Evolutionary conservation across 805 yeast genomes (phyloP).

Genomic region (Ascoidea tarda): DNA sequence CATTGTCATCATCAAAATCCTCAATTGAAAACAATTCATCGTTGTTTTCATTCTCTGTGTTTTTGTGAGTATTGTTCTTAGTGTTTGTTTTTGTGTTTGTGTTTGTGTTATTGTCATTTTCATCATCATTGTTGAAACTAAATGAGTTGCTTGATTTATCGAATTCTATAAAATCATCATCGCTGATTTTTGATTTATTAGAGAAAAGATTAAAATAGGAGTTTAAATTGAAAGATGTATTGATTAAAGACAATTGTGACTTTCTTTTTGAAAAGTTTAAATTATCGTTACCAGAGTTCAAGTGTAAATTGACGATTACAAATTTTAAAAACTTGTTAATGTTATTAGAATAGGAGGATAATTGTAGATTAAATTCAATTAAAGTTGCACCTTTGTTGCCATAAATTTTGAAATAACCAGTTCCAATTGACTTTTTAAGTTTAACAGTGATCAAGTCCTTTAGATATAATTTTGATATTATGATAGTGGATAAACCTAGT

Average conservation of each 20-base stretch:
- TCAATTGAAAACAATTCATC: slow-evolving; percentile 16
- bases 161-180: not conserved
- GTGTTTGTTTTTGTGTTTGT: no score
- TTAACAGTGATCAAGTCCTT: slow-evolving; percentile 25
- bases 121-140: not conserved
- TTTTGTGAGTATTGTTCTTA: not conserved
- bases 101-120: no score
- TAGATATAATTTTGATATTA: slow-evolving; percentile 22
- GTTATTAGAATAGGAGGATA: not conserved
- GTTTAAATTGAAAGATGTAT: slow-evolving; percentile 16
- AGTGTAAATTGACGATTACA: slow-evolving; percentile 34
- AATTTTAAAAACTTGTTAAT: slow-evolving; percentile 14
- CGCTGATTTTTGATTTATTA: not conserved
- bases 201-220: slow-evolving; percentile 1
- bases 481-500: slow-evolving; percentile 35
- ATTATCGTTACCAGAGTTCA: slow-evolving; percentile 34
- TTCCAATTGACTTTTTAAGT: slow-evolving; percentile 30
- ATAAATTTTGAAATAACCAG: slow-evolving; percentile 42
- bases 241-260: slow-evolving; percentile 29
- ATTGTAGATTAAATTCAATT: slow-evolving; percentile 22
- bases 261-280: slow-evolving; percentile 24
- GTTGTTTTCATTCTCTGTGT: slow-evolving; percentile 14
- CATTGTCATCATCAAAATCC: slow-evolving; percentile 12
- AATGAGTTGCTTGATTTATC: not conserved
- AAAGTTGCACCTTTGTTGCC: slow-evolving; percentile 50